Percentiles rank a stretch among this genome's conserved stretches.
phyloP scores from a whole-genome alignment of 306 rosid genomes.

The Delonix regia region DNA sequence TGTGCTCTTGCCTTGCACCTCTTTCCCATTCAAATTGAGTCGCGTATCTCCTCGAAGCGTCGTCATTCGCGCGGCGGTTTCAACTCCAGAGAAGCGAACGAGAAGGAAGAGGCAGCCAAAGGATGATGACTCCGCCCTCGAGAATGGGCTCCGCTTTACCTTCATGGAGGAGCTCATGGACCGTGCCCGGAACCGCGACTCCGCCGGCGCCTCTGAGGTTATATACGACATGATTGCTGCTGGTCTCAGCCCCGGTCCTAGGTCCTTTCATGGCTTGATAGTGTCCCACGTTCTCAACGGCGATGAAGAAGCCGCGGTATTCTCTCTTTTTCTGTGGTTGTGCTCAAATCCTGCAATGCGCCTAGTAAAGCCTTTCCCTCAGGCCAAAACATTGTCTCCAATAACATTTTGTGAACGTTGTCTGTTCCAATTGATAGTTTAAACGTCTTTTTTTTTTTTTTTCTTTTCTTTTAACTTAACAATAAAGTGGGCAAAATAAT shows the following conservation, averaged over 20 bases:
- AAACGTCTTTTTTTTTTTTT: background rate
- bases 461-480: background rate
- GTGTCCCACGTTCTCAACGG: conserved; percentile 79
- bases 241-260: conserved; percentile 87
- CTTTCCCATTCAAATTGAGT: conserved; percentile 42
- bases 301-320: conserved; percentile 79
- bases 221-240: conserved; percentile 96
- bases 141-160: conserved; percentile 75
- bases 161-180: conserved; percentile 98
- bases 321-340: background rate
- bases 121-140: conserved; percentile 60
- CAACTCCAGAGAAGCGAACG: conserved; percentile 64
- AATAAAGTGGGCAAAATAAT: background rate
- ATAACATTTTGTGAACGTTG: background rate
- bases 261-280: conserved; percentile 88
- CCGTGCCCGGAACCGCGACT: conserved; percentile 74
- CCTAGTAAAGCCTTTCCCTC: background rate
- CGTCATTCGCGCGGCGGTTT: conserved; percentile 55
- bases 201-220: conserved; percentile 68
- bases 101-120: conserved; percentile 62
- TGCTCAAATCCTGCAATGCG: conserved; percentile 1
- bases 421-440: background rate
- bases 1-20: conserved; percentile 28
- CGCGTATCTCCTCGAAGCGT: conserved; percentile 35
- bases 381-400: background rate